phyloP scores from a whole-genome alignment of 1,284 basidiomycete genomes.

The Trametes pubescens region DNA sequence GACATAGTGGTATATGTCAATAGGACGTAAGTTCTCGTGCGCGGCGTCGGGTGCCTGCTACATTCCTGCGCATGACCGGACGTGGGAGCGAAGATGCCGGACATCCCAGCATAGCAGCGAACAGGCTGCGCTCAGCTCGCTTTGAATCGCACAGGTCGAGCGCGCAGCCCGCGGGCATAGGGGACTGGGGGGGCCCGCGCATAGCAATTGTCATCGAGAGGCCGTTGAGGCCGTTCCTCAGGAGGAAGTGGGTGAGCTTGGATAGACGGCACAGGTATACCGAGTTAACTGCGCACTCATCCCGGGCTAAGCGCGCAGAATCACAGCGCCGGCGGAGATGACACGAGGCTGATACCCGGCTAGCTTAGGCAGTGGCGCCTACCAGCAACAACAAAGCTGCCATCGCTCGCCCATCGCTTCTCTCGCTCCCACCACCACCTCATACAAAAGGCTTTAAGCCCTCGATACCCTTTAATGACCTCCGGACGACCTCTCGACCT shows the following conservation, averaged over 20 bases:
- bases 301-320: neutral
- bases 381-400: constrained; percentile 21
- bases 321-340: constrained; percentile 9
- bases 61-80: constrained; percentile 14
- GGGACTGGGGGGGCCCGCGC: neutral
- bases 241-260: neutral
- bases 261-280: constrained; percentile 24
- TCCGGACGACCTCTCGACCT: constrained; percentile 17
- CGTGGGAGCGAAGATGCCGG: constrained; percentile 9
- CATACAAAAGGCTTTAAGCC: constrained; percentile 31
- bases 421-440: constrained; percentile 21
- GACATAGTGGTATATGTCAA: constrained; percentile 13
- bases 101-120: constrained; percentile 18
- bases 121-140: neutral
- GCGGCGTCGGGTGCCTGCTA: neutral
- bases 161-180: constrained; percentile 1
- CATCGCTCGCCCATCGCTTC: neutral
- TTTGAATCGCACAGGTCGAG: neutral
- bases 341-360: constrained; percentile 6
- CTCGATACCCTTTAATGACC: constrained; percentile 31
- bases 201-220: constrained; percentile 4
- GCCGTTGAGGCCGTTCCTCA: neutral
- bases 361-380: constrained; percentile 9
- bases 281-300: constrained; percentile 6
- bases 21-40: constrained; percentile 19